These are phyloP conservation scores for Eurotiales sp. DNA, from an alignment of 2,329 filamentous ascomycete genomes.

Conservation along the genomic window DNA sequence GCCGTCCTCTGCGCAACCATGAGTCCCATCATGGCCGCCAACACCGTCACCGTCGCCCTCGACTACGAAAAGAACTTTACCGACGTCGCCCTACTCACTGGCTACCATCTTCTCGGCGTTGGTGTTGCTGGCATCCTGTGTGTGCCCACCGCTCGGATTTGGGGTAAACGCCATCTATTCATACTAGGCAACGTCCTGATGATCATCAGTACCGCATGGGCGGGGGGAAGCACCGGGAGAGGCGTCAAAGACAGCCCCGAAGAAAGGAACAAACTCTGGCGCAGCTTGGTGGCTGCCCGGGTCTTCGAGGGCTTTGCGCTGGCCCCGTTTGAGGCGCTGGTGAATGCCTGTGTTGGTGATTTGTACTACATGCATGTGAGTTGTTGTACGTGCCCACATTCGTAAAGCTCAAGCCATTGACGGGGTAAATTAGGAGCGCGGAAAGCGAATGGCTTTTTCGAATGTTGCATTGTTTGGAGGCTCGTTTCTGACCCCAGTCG, in stretches of 20 bases:
- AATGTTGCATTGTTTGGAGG: conserved; percentile 69
- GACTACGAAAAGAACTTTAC: conserved; percentile 65
- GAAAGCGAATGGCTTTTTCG: conserved; percentile 79
- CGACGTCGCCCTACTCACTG: conserved; percentile 76
- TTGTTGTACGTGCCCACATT: conserved; percentile 8
- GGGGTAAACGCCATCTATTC: conserved; percentile 89
- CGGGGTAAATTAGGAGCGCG: conserved; percentile 55
- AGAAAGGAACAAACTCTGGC: conserved; percentile 68
- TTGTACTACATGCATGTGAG: conserved; percentile 82
- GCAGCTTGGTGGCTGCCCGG: conserved; percentile 70
- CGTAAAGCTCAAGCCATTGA: neutral
- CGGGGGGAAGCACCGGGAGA: conserved; percentile 62
- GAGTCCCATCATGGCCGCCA: conserved; percentile 81
- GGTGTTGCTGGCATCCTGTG: conserved; percentile 79
- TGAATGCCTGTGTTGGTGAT: conserved; percentile 86
- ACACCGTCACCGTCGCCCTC: conserved; percentile 72
- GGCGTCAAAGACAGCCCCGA: no score
- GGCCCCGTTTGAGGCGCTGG: conserved; percentile 83
- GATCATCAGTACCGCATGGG: conserved; percentile 73
- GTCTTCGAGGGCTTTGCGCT: conserved; percentile 82
- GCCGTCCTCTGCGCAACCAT: conserved; percentile 81
- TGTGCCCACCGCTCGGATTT: conserved; percentile 82
- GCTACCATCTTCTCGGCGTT: conserved; percentile 80
- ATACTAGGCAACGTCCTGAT: conserved; percentile 71
- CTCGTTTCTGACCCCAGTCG: conserved; percentile 76